A percentile compares a stretch with the other conserved stretches of the same genome.
Evolutionary conservation across 108 stramenopile species (phyloP).

Genomic region (Mediolabrus comicus): DNA sequence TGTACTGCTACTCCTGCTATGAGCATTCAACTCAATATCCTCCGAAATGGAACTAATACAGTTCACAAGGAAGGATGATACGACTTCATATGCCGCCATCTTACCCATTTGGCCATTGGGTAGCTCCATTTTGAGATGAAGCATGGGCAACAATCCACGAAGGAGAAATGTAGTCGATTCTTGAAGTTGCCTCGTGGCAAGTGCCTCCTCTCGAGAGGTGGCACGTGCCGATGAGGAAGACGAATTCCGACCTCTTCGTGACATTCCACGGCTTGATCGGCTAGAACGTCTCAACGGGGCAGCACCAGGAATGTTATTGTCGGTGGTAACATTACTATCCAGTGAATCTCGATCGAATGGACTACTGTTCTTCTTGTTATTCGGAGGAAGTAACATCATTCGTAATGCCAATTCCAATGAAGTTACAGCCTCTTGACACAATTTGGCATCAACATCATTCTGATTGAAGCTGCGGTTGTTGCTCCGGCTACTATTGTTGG

Average conservation of each 20-base stretch:
- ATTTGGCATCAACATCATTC: not conserved
- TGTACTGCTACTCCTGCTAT: not conserved
- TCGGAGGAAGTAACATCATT: conserved; percentile 5
- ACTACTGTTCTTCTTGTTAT: not conserved
- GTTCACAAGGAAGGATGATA: conserved; percentile 35
- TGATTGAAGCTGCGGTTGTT: not conserved
- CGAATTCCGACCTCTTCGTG: not conserved
- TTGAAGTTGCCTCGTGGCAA: conserved; percentile 20
- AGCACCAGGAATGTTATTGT: not conserved
- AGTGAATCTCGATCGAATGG: not conserved
- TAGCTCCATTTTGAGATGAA: conserved; percentile 56
- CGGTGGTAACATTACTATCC: not conserved
- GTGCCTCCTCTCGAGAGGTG: not conserved
- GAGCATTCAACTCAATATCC: conserved; percentile 3
- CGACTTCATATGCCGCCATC: conserved; percentile 53
- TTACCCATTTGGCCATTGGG: conserved; percentile 77
- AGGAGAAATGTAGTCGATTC: conserved; percentile 58
- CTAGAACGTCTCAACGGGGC: not conserved
- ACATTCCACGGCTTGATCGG: not conserved
- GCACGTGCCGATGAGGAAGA: not conserved
- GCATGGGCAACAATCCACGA: conserved; percentile 57
- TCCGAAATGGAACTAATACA: conserved; percentile 40
- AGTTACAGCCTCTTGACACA: conserved; percentile 13
- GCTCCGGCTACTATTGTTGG: not conserved
- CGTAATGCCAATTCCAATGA: conserved; percentile 36